Conservation (phyloP, 1,139 yeast species). For the Lodderomyces metapsilosis region DNA sequence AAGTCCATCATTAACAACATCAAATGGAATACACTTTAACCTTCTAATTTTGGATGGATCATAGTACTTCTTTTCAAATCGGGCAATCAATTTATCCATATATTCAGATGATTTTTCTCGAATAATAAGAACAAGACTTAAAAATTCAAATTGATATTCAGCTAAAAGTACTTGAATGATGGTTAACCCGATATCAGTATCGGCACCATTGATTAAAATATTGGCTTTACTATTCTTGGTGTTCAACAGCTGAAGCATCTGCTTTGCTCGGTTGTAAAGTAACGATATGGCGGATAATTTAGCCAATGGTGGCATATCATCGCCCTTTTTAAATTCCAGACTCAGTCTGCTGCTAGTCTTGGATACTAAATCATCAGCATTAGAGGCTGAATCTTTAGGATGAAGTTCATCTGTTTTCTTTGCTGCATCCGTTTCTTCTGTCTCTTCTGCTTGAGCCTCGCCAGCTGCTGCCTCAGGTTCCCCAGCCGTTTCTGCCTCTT, state of each 20-base stretch:
- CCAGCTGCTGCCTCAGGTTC: too few relatives aligned
- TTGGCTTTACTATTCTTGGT: slow-evolving; percentile 19
- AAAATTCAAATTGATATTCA: slow-evolving; percentile 21
- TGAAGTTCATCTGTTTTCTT: too few relatives aligned
- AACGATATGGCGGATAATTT: slow-evolving; percentile 36
- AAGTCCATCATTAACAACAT: slow-evolving; percentile 35
- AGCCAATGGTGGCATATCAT: slow-evolving; percentile 30
- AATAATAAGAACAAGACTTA: slow-evolving; percentile 33
- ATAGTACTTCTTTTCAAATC: slow-evolving; percentile 20
- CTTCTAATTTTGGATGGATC: slow-evolving; percentile 23
- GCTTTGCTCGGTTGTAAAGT: slow-evolving; percentile 41
- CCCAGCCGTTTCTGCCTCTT: neutral
- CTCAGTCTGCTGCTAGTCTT: slow-evolving; percentile 4
- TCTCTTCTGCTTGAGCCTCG: neutral
- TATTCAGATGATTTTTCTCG: slow-evolving; percentile 23
- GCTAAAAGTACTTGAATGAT: slow-evolving; percentile 33
- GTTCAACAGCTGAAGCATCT: slow-evolving; percentile 30
- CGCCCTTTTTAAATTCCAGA: slow-evolving; percentile 1
- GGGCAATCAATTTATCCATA: slow-evolving; percentile 24
- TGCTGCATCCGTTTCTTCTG: neutral
- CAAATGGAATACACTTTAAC: slow-evolving; percentile 33
- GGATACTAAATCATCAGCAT: neutral
- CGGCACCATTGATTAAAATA: slow-evolving; percentile 46
- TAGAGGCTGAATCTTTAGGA: neutral
- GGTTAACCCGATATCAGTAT: slow-evolving; percentile 40